A percentile compares a stretch with the other conserved stretches of the same genome.
Conservation (phyloP, 306 rosid species). For the Albizia julibrissin region DNA sequence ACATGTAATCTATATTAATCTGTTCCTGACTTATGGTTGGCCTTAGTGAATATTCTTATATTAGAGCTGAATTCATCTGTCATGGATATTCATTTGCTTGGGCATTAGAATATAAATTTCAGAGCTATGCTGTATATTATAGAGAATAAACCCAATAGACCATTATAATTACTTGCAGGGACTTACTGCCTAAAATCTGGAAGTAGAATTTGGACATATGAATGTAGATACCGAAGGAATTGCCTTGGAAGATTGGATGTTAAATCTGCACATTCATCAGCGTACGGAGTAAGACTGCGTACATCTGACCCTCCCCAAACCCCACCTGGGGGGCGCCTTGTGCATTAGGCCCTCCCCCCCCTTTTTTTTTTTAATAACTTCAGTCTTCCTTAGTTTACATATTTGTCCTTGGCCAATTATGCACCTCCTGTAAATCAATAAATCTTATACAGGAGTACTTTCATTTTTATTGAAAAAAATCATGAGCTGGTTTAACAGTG, state of each 20-base stretch:
- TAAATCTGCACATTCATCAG: not conserved
- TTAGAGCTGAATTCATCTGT: not conserved
- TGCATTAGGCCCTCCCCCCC: fast-evolving
- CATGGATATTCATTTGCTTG: not conserved
- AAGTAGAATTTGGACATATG: not conserved
- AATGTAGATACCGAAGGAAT: not conserved
- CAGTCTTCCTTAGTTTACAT: not conserved
- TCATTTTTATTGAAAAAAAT: not conserved
- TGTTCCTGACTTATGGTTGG: not conserved
- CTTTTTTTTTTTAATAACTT: not conserved
- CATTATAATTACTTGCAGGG: not conserved
- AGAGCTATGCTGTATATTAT: not conserved
- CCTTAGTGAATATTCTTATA: not conserved
- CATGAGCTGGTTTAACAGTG: not conserved
- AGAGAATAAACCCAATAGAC: not conserved
- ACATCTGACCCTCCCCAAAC: too few species aligned
- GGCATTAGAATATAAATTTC: not conserved
- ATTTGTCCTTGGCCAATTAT: not conserved
- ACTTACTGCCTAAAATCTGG: not conserved
- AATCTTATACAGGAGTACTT: not conserved
- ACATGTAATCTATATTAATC: not conserved
- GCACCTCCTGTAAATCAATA: not conserved
- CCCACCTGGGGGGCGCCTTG: too few species aligned
- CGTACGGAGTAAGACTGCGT: too few species aligned
- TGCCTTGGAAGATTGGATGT: not conserved